These are phyloP conservation scores for Acacia melanoxylon DNA, from an alignment of 306 rosid genomes.

Conservation along the genomic window DNA sequence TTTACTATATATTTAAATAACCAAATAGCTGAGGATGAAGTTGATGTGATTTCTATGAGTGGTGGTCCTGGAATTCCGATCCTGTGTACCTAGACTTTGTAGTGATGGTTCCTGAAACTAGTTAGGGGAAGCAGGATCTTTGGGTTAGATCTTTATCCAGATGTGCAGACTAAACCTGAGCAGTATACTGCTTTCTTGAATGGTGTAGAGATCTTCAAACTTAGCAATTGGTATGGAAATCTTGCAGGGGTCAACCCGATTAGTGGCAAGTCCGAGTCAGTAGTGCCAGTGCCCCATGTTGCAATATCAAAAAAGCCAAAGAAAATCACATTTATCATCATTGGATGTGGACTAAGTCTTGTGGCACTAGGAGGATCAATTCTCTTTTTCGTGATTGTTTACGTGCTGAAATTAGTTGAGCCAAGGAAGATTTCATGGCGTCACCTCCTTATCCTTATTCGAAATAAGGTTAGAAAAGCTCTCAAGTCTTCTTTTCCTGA, in stretches of 20 bases:
- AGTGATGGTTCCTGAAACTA: conserved; percentile 22
- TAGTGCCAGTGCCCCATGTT: not conserved
- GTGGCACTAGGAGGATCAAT: not conserved
- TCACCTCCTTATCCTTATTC: not conserved
- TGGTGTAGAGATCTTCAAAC: conserved; percentile 44
- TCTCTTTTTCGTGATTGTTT: conserved; percentile 25
- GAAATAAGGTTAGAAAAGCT: not conserved
- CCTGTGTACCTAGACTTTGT: no score
- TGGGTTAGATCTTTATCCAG: conserved; percentile 38
- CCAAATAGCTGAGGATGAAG: conserved; percentile 16
- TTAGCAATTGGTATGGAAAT: conserved; percentile 25
- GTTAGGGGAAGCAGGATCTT: conserved; percentile 38
- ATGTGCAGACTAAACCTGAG: not conserved
- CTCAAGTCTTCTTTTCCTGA: conserved; percentile 20
- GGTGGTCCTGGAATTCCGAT: no score
- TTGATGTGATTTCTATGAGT: not conserved
- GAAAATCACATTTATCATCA: not conserved
- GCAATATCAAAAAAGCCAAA: not conserved
- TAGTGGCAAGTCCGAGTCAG: not conserved
- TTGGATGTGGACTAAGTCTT: conserved; percentile 15
- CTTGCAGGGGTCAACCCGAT: conserved; percentile 28
- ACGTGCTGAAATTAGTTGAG: conserved; percentile 4
- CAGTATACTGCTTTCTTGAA: conserved; percentile 28
- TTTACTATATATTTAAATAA: conserved; percentile 37
- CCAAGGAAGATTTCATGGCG: conserved; percentile 21